phyloP scores from a whole-genome alignment of 1,284 basidiomycete genomes.

The Sparassis latifolia region DNA sequence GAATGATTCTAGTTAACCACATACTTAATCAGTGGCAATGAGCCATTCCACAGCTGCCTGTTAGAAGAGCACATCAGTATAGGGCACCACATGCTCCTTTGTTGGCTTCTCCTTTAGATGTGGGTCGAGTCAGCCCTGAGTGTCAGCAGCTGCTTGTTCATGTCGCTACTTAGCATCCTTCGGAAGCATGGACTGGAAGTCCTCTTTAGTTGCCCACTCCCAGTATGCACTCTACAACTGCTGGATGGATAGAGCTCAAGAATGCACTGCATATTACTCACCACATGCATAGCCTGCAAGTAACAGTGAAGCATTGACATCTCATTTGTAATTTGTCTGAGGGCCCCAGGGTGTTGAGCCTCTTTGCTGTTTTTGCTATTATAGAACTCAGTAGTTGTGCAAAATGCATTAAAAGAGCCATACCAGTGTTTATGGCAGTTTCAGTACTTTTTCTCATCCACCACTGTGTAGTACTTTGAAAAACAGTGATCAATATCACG shows the following conservation, averaged over 20 bases:
- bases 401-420: background rate
- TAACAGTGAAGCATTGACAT: constrained; percentile 1
- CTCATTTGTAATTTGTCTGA: background rate
- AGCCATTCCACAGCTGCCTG: constrained; percentile 31
- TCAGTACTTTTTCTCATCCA: background rate
- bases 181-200: constrained; percentile 2
- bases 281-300: background rate
- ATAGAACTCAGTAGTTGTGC: background rate
- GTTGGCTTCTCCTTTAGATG: background rate
- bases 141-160: background rate
- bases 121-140: constrained; percentile 3
- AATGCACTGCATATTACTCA: background rate
- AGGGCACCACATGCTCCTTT: constrained; percentile 13
- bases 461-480: background rate
- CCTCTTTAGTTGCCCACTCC: background rate
- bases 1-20: background rate
- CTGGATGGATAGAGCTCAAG: background rate
- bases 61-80: constrained; percentile 23
- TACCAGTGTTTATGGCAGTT: background rate
- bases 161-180: constrained; percentile 1
- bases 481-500: background rate
- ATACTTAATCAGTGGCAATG: constrained; percentile 31
- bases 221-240: constrained; percentile 1
- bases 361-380: background rate
- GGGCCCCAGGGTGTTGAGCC: too few species aligned